Percentiles rank a stretch among this genome's conserved stretches.
Evolutionary conservation across 75 land plant genomes (phyloP).

Genomic region (Picea glauca): DNA sequence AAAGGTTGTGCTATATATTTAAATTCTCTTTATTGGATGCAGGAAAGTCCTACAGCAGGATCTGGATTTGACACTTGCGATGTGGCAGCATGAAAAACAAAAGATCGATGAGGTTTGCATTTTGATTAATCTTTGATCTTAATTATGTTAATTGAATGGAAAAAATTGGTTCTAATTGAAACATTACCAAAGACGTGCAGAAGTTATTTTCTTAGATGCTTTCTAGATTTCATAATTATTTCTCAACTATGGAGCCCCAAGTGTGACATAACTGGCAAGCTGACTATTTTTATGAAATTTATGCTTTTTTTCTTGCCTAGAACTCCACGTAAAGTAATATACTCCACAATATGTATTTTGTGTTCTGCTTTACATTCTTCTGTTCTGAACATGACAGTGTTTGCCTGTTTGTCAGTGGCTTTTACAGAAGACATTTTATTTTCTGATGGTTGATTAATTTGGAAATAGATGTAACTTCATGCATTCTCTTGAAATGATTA

Average conservation of each 20-base stretch:
- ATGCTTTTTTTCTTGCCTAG: not conserved
- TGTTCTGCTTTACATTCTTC: not conserved
- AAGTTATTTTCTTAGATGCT: not conserved
- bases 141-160: not conserved
- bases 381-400: not conserved
- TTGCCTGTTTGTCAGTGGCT: not conserved
- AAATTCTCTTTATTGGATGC: slow-evolving; percentile 7
- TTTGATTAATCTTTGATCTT: not conserved
- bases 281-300: not conserved
- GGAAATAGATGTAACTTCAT: not conserved
- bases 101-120: slow-evolving; percentile 64
- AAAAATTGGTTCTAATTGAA: not conserved
- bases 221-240: not conserved
- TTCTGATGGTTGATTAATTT: not conserved
- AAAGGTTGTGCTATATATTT: too few species aligned
- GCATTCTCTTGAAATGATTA: not conserved
- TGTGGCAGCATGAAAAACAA: slow-evolving; percentile 80
- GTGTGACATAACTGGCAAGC: too few species aligned
- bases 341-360: too few species aligned
- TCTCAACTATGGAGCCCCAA: not conserved
- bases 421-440: not conserved
- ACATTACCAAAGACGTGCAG: not conserved
- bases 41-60: slow-evolving; percentile 87
- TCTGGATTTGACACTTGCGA: slow-evolving; percentile 79
- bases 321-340: not conserved